Conservation (phyloP, 176 grass and related monocot genomes). For the Puccinellia tenuiflora region DNA sequence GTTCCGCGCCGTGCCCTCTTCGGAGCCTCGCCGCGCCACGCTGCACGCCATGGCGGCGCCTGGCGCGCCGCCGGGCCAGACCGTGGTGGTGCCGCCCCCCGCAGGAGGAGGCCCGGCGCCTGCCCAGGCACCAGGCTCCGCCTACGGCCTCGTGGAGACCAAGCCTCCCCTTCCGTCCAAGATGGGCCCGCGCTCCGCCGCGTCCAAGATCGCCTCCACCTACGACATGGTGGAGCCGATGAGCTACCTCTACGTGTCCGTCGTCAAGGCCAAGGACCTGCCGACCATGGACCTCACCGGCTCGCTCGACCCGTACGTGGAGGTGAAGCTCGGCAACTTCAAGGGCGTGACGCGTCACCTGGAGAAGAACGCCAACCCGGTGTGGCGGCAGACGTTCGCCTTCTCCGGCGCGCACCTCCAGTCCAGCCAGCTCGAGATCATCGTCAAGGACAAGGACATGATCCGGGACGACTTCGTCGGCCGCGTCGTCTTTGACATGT, state of each 20-base stretch:
- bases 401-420: too few relatives aligned
- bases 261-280: constrained; percentile 69
- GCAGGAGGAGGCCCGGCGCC: constrained; percentile 1
- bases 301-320: constrained; percentile 74
- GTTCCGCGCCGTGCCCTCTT: constrained; percentile 24
- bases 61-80: neutral
- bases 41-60: constrained; percentile 26
- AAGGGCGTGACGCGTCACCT: too few relatives aligned
- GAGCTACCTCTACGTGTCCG: constrained; percentile 63
- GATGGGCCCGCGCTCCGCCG: constrained; percentile 25
- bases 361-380: too few relatives aligned
- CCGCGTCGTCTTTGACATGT: constrained; percentile 44
- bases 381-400: too few relatives aligned
- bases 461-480: constrained; percentile 70
- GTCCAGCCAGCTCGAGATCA: too few relatives aligned
- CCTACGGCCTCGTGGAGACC: constrained; percentile 34
- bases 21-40: neutral
- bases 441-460: constrained; percentile 59
- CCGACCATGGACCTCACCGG: constrained; percentile 64
- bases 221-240: constrained; percentile 76
- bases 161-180: constrained; percentile 44
- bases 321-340: constrained; percentile 80
- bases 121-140: neutral
- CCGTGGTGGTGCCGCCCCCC: neutral
- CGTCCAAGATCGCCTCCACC: constrained; percentile 63